Percentiles rank a stretch among this genome's conserved stretches.
phyloP scores from a whole-genome alignment of 78 protist genomes.

The Bigelowiella natans region DNA sequence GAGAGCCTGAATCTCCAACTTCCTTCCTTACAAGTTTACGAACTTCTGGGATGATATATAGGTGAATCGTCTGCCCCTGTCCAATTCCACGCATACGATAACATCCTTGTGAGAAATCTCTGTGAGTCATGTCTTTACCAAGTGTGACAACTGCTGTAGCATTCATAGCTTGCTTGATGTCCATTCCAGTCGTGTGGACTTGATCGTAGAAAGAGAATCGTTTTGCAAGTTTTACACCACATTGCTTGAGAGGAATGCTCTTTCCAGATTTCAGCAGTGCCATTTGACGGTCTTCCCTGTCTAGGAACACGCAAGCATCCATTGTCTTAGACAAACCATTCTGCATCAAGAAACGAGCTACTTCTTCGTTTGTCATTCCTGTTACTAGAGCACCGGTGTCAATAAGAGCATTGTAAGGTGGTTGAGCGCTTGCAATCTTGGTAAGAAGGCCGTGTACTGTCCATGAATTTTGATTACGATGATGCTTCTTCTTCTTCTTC shows the following conservation, averaged over 20 bases:
- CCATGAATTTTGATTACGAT: conserved; percentile 21
- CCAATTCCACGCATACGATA: conserved; percentile 74
- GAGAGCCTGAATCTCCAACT: not conserved
- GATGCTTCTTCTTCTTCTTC: too few relatives aligned
- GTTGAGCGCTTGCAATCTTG: conserved; percentile 4
- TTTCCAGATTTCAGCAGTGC: conserved; percentile 26
- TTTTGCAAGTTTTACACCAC: conserved; percentile 29
- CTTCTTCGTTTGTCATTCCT: conserved; percentile 46
- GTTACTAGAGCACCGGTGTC: conserved; percentile 56
- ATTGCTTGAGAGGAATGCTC: conserved; percentile 41
- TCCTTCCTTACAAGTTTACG: not conserved
- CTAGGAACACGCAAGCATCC: conserved; percentile 49
- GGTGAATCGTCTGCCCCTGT: conserved; percentile 44
- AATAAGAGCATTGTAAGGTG: conserved; percentile 43
- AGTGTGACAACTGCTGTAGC: conserved; percentile 59
- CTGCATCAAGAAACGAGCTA: conserved; percentile 15
- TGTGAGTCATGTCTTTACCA: conserved; percentile 73
- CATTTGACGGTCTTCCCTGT: conserved; percentile 43
- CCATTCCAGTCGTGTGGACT: conserved; percentile 72
- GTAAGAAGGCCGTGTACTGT: conserved; percentile 28
- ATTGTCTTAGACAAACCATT: conserved; percentile 15
- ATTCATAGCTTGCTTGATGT: conserved; percentile 53
- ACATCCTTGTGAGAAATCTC: conserved; percentile 69
- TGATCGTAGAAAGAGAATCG: conserved; percentile 70
- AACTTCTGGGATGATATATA: conserved; percentile 48